Evolutionary conservation across 164 flowering plant species (phyloP), one percentile per base, ranked within the genome.

Genomic region (Litsea cubeba): DNA sequence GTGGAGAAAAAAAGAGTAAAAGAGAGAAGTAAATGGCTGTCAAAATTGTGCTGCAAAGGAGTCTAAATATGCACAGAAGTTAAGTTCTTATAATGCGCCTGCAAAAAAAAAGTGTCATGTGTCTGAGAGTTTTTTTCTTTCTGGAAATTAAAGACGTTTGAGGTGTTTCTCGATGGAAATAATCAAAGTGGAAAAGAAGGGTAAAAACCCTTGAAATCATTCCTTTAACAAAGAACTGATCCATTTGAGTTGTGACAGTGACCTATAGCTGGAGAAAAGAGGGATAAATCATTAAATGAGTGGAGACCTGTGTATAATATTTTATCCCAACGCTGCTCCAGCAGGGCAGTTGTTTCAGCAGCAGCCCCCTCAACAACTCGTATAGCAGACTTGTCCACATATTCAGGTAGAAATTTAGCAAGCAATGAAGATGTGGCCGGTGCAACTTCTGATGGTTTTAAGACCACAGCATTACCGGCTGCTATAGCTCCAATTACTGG

Each of bases 401-500:
- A 87, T 50, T 79, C 72, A 18, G 72, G 71, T 2, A 89, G 12
- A 26, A 81, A 71, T 57, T 72, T 83, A 50, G 80, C 71, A 49
- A 89, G 81, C 46, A 87, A 49, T 3, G 82, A 74, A 3, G 92
- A 86, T 46, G 85, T 76, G 12, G 87, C 86, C 15, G 92, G 89
- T 46, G 92, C 63, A 46, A 87, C 69, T 75, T 89, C 92, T 28
- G 92, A 89, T 32, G 92, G 90, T 70, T 93, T 93, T 63, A 91
- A 70, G 15, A 91, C 94, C 57, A 88, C 85, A 50, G 87, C 80
- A 77, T 91, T 91, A 18, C 97, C 97, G 69, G 94, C 97, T 14
- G 94, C 87, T 69, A 91, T 83, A 25, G 97, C 97, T 78, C 95
- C 97, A 62, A 93, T 72, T 25, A 91, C 78, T 5, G 93, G 97